Evolutionary conservation across 306 rosid species (phyloP).

Genomic region (Cucumis melo): DNA sequence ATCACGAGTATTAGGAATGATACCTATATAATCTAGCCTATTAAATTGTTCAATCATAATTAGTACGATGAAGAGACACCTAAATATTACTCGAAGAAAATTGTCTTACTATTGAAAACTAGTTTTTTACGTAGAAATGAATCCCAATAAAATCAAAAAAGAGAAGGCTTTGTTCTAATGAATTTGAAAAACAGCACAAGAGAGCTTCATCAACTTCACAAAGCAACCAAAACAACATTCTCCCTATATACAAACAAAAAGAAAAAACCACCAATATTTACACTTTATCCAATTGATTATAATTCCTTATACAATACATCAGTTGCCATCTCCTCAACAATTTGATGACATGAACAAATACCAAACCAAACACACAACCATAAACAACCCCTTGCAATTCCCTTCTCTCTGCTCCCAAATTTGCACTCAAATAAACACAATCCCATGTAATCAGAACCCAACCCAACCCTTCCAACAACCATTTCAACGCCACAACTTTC

Average conservation of each 20-base stretch:
- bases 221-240: neutral
- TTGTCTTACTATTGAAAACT: no score
- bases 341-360: constrained; percentile 17
- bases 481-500: constrained; percentile 13
- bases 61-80: no score
- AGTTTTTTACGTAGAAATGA: no score
- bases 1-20: no score
- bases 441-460: constrained; percentile 48
- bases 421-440: constrained; percentile 35
- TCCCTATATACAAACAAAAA: neutral
- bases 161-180: no score
- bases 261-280: neutral
- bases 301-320: neutral
- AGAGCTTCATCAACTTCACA: neutral
- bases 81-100: no score
- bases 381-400: constrained; percentile 36
- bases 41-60: no score
- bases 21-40: no score
- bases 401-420: constrained; percentile 37
- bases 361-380: constrained; percentile 35
- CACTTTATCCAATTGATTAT: constrained; percentile 7
- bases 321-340: constrained; percentile 5
- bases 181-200: no score
- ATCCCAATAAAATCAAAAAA: no score
- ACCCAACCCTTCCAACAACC: constrained; percentile 30